These are phyloP conservation scores for Amoebophrya sp. DNA, from an alignment of 169 alveolate genomes.

Conservation along the genomic window DNA sequence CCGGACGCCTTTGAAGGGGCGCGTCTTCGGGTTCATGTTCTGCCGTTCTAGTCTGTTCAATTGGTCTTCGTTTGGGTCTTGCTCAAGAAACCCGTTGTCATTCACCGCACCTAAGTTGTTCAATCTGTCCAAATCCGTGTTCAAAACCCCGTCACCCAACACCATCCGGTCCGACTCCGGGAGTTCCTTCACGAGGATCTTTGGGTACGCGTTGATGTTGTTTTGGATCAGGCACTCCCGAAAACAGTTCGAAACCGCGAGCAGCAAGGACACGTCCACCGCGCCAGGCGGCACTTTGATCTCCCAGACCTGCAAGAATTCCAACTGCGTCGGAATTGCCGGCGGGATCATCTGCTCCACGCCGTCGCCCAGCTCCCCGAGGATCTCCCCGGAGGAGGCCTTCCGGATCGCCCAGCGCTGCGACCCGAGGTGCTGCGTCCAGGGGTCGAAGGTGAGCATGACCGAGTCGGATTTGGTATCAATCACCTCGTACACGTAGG, in stretches of 20 bases:
- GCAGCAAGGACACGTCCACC: neutral
- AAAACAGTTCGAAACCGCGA: neutral
- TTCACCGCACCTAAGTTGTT: neutral
- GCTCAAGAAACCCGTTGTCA: neutral
- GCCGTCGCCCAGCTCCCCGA: neutral
- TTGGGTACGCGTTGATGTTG: neutral
- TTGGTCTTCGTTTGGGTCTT: neutral
- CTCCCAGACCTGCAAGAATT: neutral
- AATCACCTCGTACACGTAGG: neutral
- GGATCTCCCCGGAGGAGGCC: neutral
- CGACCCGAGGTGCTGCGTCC: too few species aligned
- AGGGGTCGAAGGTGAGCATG: neutral
- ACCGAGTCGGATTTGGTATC: neutral
- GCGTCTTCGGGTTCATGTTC: neutral
- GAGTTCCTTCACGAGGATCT: neutral
- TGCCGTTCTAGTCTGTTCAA: neutral
- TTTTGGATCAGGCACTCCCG: neutral
- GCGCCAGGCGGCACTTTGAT: neutral
- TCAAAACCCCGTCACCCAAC: too few species aligned
- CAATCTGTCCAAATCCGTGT: too few species aligned
- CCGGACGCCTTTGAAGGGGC: neutral
- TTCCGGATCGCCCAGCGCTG: neutral
- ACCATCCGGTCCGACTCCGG: neutral
- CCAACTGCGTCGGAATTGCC: neutral
- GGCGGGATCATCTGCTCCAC: neutral